phyloP scores from a whole-genome alignment of 148 eudicot genomes.

The Linanthus parryae region DNA sequence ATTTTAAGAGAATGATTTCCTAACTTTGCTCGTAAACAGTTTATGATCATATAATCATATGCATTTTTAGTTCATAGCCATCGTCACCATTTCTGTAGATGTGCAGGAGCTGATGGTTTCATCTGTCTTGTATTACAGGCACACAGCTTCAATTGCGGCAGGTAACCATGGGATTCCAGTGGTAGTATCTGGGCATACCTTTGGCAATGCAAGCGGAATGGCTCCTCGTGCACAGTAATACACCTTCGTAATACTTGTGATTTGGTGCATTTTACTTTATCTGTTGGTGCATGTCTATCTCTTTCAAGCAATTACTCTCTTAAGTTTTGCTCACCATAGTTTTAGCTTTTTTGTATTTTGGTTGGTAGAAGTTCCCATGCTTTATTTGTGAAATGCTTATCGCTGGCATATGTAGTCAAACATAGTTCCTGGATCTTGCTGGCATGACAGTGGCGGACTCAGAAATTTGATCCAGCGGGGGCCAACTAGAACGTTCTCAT shows the following conservation, averaged over 20 bases:
- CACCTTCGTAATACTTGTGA: constrained; percentile 10
- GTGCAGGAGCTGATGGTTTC: neutral
- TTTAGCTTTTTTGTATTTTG: too few species aligned
- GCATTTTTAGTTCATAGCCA: neutral
- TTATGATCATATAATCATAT: too few species aligned
- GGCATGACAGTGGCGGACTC: too few species aligned
- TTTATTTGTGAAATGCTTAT: too few species aligned
- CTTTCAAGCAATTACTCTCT: neutral
- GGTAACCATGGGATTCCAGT: constrained; percentile 98
- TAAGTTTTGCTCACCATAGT: too few species aligned
- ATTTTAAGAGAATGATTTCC: too few species aligned
- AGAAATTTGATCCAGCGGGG: too few species aligned
- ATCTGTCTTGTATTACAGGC: constrained; percentile 35
- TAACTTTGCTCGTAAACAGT: too few species aligned
- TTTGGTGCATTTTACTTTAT: constrained; percentile 1
- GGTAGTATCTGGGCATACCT: constrained; percentile 79
- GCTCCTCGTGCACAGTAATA: constrained; percentile 99
- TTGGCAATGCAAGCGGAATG: constrained; percentile 99
- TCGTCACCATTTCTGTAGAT: neutral
- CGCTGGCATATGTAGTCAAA: too few species aligned
- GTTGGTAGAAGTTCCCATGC: too few species aligned
- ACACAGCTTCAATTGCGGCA: constrained; percentile 92
- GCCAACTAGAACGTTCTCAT: too few species aligned
- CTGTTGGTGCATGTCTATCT: neutral
- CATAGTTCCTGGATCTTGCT: too few species aligned